phyloP scores from a whole-genome alignment of 495 filamentous ascomycete genomes.

The Chaetomidium leptoderma region DNA sequence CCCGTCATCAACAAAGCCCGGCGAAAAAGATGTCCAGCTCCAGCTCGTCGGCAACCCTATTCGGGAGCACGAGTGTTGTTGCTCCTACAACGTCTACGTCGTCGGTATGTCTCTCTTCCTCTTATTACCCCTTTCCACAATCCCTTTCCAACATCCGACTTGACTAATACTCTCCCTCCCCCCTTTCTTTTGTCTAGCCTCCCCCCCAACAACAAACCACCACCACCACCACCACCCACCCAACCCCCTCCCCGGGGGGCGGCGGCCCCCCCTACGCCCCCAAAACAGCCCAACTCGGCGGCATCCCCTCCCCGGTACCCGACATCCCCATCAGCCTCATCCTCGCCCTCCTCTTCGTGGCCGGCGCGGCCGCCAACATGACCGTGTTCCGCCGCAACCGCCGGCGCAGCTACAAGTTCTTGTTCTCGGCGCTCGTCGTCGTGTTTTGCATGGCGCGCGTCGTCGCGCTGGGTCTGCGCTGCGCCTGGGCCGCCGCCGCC shows the following conservation, averaged over 20 bases:
- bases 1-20: no score
- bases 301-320: background rate
- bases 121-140: no score
- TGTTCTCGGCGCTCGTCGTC: conserved; percentile 63
- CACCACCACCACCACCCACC: no score
- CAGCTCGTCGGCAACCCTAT: no score
- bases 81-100: no score
- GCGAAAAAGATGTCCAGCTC: no score
- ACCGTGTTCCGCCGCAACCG: conserved; percentile 59
- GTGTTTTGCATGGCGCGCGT: conserved; percentile 77
- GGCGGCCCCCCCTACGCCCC: conserved; percentile 11
- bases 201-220: background rate
- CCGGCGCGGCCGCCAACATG: conserved; percentile 59
- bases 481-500: conserved; percentile 55
- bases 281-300: conserved; percentile 2
- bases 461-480: conserved; percentile 60
- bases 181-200: no score
- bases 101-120: no score
- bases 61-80: no score
- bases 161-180: no score
- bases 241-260: background rate
- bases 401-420: conserved; percentile 59
- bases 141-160: no score
- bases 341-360: conserved; percentile 61
- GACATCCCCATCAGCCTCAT: conserved; percentile 54